phyloP scores from a whole-genome alignment of 495 filamentous ascomycete genomes.

The Pyronema omphalodes region DNA sequence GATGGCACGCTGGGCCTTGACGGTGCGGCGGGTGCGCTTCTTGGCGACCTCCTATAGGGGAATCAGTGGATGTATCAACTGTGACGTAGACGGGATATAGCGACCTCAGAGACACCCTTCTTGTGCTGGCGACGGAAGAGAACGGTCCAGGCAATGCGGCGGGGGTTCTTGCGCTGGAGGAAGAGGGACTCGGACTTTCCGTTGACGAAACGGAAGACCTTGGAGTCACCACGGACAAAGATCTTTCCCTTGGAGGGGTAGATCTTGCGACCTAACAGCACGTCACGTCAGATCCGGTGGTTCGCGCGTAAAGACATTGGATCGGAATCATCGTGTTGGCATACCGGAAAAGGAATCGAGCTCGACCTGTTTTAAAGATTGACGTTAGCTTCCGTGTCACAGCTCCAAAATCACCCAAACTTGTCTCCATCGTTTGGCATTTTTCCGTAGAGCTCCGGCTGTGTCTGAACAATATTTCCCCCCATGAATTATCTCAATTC shows the following conservation, averaged over 20 bases:
- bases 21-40: conserved; percentile 93
- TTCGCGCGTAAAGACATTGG: not conserved
- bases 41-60: conserved; percentile 81
- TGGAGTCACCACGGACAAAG: conserved; percentile 98
- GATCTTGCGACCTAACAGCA: conserved; percentile 15
- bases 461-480: conserved; percentile 1
- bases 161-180: conserved; percentile 99
- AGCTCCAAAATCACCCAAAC: not conserved
- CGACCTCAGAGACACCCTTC: conserved; percentile 99
- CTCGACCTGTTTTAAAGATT: conserved; percentile 14
- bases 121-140: conserved; percentile 96
- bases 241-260: conserved; percentile 44
- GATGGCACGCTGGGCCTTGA: conserved; percentile 97
- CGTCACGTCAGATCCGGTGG: not conserved
- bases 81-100: conserved; percentile 23
- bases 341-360: conserved; percentile 25
- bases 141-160: conserved; percentile 94
- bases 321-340: not conserved
- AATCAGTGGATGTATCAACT: conserved; percentile 7
- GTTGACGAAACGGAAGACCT: conserved; percentile 99
- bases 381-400: conserved; percentile 8
- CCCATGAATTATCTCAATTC: not conserved
- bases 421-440: not conserved
- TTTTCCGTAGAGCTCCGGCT: not conserved
- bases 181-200: conserved; percentile 99